These are phyloP conservation scores for Crithidia brevicula DNA, from an alignment of 208 protist genomes.

Conservation along the genomic window DNA sequence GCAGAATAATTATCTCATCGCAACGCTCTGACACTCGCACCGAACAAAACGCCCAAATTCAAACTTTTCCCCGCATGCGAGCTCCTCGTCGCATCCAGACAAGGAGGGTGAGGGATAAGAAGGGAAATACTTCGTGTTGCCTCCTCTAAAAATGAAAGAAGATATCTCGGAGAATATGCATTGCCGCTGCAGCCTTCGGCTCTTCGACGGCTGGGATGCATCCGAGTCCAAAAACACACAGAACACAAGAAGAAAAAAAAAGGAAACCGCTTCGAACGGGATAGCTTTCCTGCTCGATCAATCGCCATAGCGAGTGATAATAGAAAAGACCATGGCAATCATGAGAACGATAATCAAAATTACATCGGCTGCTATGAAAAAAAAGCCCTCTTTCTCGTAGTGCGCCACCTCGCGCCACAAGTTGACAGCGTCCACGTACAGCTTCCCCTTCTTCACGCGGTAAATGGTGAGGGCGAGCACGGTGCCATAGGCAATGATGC, in stretches of 20 bases:
- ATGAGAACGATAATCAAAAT: slow-evolving; percentile 62
- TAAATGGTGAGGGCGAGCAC: slow-evolving; percentile 51
- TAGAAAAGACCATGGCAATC: slow-evolving; percentile 70
- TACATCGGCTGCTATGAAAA: slow-evolving; percentile 60
- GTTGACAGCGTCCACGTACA: slow-evolving; percentile 83
- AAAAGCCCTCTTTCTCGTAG: slow-evolving; percentile 69
- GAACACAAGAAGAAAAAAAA: background rate
- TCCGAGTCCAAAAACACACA: slow-evolving; percentile 1
- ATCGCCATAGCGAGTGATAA: slow-evolving; percentile 55
- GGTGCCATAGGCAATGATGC: slow-evolving; percentile 37
- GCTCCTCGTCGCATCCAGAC: too few species aligned
- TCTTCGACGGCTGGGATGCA: too few species aligned
- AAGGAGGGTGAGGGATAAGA: too few species aligned
- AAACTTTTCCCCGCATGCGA: too few species aligned
- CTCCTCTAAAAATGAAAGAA: too few species aligned
- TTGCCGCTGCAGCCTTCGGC: too few species aligned
- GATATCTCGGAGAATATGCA: too few species aligned
- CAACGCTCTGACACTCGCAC: too few species aligned
- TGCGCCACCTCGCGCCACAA: slow-evolving; percentile 71
- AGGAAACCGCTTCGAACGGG: too few species aligned
- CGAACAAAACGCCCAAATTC: too few species aligned
- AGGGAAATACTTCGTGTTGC: too few species aligned
- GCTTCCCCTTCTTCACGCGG: slow-evolving; percentile 48
- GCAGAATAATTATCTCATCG: too few species aligned
- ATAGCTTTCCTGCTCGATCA: slow-evolving; percentile 4